Evolutionary conservation across 768 basidiomycete species (phyloP), one percentile per base, ranked within the genome.

Genomic region (Suillus subaureus): DNA sequence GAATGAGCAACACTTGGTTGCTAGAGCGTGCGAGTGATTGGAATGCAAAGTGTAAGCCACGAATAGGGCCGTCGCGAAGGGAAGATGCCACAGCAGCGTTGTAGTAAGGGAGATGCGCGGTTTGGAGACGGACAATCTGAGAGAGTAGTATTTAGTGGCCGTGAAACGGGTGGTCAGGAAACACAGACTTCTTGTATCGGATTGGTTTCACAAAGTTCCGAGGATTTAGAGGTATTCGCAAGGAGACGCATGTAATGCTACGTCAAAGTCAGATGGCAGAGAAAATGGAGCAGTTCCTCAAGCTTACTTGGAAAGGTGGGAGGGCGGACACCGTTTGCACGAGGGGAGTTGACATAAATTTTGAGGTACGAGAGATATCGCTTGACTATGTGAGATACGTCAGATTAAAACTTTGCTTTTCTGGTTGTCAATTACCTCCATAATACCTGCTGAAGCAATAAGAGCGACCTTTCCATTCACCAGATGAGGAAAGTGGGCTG

Each of bases 31-130:
- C 84, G 18, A 82, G 78, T 0, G 83, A 80, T 33, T 80, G 73
- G 69, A 91, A 91, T 4, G 87, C 79, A 1, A 82, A 73, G 1
- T 75, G 76, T 63, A 88, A 84, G 6, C 89, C 89, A 45, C 90
- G 86, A 35, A 92, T 79, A 16, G 91, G 91, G 1, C 91, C 91
- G 45, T 89, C 85, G 40, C 91, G 84, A 31, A 93, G 79, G 4
- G 87, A 90, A 6, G 90, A 92, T 0, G 91, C 91, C n/a, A 93
- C 78, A 0, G 91, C 91, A 26, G 85, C 83, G 68, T 93, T 91
- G 73, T 87, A 93, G 5, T 91, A 86, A 0, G 88, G 85, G 6
- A 93, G 82, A 71, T 91, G 88, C 1, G 91, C 91, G 0, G 89
- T 89, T 76, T 93, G 91, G 15, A 91, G 78, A n/a, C 90, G 84